Evolutionary conservation across 2,329 filamentous ascomycete genomes (phyloP), one percentile per base, ranked within the genome.

Genomic region (Aulographum hederae): DNA sequence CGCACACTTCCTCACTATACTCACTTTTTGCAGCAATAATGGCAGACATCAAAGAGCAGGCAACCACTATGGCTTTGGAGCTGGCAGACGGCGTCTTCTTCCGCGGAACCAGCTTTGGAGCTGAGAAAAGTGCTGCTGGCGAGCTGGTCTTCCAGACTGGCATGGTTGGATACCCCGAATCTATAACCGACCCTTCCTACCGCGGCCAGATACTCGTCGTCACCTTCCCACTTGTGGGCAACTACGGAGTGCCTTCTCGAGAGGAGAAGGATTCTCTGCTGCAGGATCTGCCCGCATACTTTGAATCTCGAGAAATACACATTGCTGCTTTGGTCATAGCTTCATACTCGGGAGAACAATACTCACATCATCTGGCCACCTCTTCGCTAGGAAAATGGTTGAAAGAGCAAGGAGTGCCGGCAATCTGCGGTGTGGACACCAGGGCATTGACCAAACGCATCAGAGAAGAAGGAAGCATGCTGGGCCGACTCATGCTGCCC

Each of bases 111-210:
- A 93, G 84, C 68, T 98, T 98, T 53, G 89, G 89, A 57, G 85
- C 86, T 40, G 68, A 81, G 50, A 93, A 85, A 69, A 93, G 81
- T 61, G 73, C 91, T 48, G 79, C 86, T 42, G 89, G 89, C 55
- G 89, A 98, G 66, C 67, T 98, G 53, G 89, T 98, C 59, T 98
- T 98, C 64, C 86, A 95, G 68, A 98, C 89, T 36, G 89, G 89
- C 57, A 93, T 95, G 85, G 89, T 95, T 45, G 89, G 89, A 50
- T 98, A 98, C 54, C 85, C 89, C 26, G 89, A 98, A 65, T 91
- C 78, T 30, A 67, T 89, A 45, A 86, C 80, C 38, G 80, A 89
- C 51, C 80, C 80, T 42, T 86, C 80, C 31, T 86, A 89, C 58
- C 76, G 78, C 31, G 80, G 80, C 39, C 86, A 98, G 61, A 93